Evolutionary conservation across 495 filamentous ascomycete genomes (phyloP), one percentile per base, ranked within the genome.

Genomic region (Pyrenula massariospora): DNA sequence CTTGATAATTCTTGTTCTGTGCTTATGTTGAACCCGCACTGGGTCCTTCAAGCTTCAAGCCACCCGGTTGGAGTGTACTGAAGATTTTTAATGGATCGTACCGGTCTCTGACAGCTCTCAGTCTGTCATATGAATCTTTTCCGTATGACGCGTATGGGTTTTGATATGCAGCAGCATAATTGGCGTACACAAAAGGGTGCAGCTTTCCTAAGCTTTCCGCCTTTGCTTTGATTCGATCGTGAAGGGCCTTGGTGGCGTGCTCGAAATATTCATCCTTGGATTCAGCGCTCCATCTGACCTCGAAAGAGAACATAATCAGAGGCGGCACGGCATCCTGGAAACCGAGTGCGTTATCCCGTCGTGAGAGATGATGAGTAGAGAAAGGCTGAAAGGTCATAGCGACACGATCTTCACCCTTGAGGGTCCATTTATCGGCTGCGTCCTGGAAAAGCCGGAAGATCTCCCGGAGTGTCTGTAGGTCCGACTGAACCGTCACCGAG

Each of bases 131-230:
- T 51, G 73, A 75, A 2, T 56, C 55, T 12, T 48, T 56, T 0
- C 72, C 71, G 54, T 75, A 77, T 3, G 68, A 62, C 11, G 58
- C 59, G 53, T 79, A 65, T 2, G 72, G 67, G 54, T 67, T 62
- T 51, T 74, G 69, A 52, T 62, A 66, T 59, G 64, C 56, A 22
- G 65, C 63, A 2, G 72, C 74, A 53, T 77, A 77, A 56, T 82
- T 81, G 58, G 81, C 72, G 58, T 86, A 85, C 24, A 85, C 62
- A 54, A 77, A 88, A 25, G 75, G 68, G 53, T 82, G 64, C 48
- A 70, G 63, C 23, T 79, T 19, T 0, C 69, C 69, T 50, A 72
- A 58, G n/a, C 56, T 60, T 55, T 75, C 68, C 1, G 81, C 75
- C 22, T 19, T 22, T 15, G 19, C 23, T 47, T 8, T 19, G 8